Conservation (phyloP, 345 rosid genomes). For the Eucalyptus sideroxylon region DNA sequence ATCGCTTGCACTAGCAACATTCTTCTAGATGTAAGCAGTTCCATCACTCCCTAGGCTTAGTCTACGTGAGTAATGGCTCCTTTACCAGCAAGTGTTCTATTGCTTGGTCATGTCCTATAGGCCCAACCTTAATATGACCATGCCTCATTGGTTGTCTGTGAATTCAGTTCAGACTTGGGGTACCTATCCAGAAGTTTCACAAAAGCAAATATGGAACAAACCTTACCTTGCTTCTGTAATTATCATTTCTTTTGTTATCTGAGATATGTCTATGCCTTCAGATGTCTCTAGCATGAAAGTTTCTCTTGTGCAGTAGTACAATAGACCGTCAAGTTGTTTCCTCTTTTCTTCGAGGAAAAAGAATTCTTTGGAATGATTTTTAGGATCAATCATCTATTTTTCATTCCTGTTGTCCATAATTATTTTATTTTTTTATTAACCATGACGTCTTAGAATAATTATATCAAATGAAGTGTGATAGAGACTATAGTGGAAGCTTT, state of each 20-base stretch:
- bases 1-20: not conserved
- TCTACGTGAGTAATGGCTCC: not conserved
- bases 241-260: not conserved
- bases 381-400: not conserved
- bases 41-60: not conserved
- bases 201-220: not conserved
- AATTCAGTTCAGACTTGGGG: not conserved
- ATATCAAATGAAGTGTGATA: not conserved
- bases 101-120: not conserved
- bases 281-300: not conserved
- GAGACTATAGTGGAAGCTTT: no score
- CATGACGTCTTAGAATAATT: not conserved
- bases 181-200: not conserved
- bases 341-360: not conserved
- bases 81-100: not conserved
- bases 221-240: not conserved
- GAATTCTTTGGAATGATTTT: not conserved
- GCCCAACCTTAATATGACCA: not conserved
- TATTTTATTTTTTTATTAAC: not conserved
- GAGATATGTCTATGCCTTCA: not conserved
- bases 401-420: not conserved
- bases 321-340: not conserved
- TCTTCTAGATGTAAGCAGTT: not conserved
- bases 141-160: not conserved
- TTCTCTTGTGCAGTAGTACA: not conserved